Percentiles rank a stretch among this genome's conserved stretches.
Evolutionary conservation across 345 rosid genomes (phyloP).

Genomic region (Salix dunnii): DNA sequence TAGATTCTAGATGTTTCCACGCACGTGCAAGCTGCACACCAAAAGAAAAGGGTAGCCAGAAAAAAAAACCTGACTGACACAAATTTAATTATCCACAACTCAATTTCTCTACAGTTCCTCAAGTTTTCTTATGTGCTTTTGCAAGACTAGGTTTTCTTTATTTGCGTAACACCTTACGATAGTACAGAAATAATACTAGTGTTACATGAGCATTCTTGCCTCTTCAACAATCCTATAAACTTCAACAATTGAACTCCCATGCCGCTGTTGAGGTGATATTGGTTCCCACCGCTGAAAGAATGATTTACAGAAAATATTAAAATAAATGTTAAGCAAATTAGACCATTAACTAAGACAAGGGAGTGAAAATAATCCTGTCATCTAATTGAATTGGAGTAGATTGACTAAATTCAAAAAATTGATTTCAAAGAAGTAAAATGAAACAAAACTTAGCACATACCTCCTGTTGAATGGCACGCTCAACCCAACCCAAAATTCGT

Average conservation of each 20-base stretch:
- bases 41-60: too few relatives aligned
- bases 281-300: conserved; percentile 81
- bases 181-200: too few relatives aligned
- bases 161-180: neutral
- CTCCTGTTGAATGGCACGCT: conserved; percentile 94
- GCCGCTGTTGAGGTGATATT: conserved; percentile 89
- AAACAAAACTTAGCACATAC: conserved; percentile 27
- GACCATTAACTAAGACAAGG: neutral
- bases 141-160: neutral
- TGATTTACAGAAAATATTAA: neutral
- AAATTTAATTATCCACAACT: neutral
- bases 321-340: neutral
- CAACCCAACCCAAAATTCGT: conserved; percentile 88
- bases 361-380: neutral
- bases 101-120: neutral
- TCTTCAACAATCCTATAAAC: conserved; percentile 96
- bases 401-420: neutral
- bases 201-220: conserved; percentile 37
- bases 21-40: too few relatives aligned
- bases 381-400: neutral
- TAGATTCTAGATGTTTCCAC: too few relatives aligned
- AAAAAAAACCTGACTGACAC: neutral
- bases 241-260: conserved; percentile 94
- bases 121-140: neutral
- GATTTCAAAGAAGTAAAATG: neutral